Conservation (phyloP, 306 rosid species). For the Quercus mongolica region DNA sequence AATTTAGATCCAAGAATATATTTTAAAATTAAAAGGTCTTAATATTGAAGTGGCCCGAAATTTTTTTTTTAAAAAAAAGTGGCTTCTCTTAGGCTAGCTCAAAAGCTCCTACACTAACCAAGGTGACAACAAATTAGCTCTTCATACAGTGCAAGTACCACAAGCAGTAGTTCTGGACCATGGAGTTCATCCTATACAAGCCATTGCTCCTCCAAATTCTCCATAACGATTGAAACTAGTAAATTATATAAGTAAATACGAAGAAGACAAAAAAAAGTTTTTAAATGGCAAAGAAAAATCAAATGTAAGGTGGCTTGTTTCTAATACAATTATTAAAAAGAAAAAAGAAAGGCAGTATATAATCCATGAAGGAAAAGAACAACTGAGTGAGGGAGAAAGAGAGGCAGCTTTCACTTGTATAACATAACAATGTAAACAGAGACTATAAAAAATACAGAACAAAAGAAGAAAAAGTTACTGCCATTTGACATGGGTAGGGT, state of each 20-base stretch:
- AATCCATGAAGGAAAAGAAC: too few relatives aligned
- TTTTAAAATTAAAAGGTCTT: too few relatives aligned
- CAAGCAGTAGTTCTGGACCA: not conserved
- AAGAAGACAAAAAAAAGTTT: not conserved
- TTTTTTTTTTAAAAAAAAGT: fast-evolving
- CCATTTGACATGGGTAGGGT: not conserved
- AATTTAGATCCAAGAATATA: too few relatives aligned
- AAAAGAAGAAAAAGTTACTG: not conserved
- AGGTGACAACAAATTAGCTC: not conserved
- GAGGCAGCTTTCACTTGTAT: not conserved
- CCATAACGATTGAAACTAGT: not conserved
- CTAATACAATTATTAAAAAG: too few relatives aligned
- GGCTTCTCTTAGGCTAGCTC: too few relatives aligned
- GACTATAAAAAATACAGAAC: not conserved
- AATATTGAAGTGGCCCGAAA: too few relatives aligned
- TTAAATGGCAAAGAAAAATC: not conserved
- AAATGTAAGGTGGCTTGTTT: too few relatives aligned
- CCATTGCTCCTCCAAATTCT: not conserved
- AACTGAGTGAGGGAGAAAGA: not conserved
- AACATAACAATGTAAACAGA: not conserved
- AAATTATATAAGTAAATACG: not conserved
- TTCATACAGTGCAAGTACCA: not conserved
- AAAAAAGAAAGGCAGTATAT: too few relatives aligned
- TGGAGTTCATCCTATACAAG: not conserved
- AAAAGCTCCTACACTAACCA: not conserved